Evolutionary conservation across 2,329 filamentous ascomycete genomes (phyloP), one percentile per base, ranked within the genome.

Genomic region (Aspergillus eucalypticola): DNA sequence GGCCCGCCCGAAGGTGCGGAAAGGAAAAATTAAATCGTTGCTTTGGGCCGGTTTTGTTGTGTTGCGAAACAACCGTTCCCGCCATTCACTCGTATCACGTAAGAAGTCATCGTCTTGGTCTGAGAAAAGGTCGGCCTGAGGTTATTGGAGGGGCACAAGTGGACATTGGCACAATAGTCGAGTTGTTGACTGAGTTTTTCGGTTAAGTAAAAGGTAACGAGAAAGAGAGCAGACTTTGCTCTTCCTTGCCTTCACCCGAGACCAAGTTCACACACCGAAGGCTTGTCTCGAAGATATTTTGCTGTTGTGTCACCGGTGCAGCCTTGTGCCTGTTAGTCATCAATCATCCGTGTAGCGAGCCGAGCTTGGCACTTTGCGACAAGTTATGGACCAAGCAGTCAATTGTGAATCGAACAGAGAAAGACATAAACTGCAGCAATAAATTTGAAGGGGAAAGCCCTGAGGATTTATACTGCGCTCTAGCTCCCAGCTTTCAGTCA

Each of bases 41-140:
- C 17, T 21, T n/a, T 44, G 19, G n/a, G 41, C 13, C 11, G 27
- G 27, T 11, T 21, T 21, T 27, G 25, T 27, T 27, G 41, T 17
- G 41, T 11, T 21, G 17, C 41, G 41, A 44, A 21, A 44, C 41
- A 25, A 39, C 38, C 17, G 17, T 21, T 46, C 42, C n/a, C 39
- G 39, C 39, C 39, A 32, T 21, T 29, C 41, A 46, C 53, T 27
- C 53, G 38, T 42, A 38, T 44, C 52, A 54, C 52, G 52, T 54
- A 54, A 54, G 38, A 54, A 44, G 23, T 21, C 4, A 15, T 25
- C 41, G 27, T 55, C 53, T 11, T 29, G 27, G 27, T 29, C 27
- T 35, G 32, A 35, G 32, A 35, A 35, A 35, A 6, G 32, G 15
- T 42, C 17, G 39, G 39, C 13, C n/a, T 42, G n/a, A 19, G 39